A percentile compares a stretch with the other conserved stretches of the same genome.
phyloP scores from a whole-genome alignment of 148 eudicot species.

The Camellia lanceoleosa region DNA sequence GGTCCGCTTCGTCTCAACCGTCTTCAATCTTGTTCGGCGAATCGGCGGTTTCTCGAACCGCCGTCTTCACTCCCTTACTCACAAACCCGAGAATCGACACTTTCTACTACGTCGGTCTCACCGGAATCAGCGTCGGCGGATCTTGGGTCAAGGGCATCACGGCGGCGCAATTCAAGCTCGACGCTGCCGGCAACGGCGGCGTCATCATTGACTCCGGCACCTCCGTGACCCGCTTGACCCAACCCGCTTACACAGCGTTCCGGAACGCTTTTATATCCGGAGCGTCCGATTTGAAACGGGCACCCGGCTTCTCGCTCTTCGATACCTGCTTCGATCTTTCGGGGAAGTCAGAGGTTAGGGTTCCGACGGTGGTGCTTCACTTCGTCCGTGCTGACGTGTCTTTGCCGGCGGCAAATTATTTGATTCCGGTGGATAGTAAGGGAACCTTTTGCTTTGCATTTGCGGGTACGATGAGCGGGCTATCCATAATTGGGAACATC shows the following conservation, averaged over 20 bases:
- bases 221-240: conserved; percentile 78
- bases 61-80: conserved; percentile 71
- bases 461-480: conserved; percentile 75
- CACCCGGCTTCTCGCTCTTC: conserved; percentile 69
- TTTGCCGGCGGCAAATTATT: conserved; percentile 75
- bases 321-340: conserved; percentile 90
- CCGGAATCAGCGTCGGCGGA: conserved; percentile 89
- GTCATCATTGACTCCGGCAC: conserved; percentile 91
- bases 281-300: conserved; percentile 50
- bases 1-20: conserved; percentile 70
- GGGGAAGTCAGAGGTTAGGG: conserved; percentile 74
- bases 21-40: conserved; percentile 76
- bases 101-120: conserved; percentile 73
- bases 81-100: conserved; percentile 89
- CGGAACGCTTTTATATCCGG: conserved; percentile 71
- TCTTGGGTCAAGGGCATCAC: conserved; percentile 53
- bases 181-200: conserved; percentile 68
- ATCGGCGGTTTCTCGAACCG: conserved; percentile 45
- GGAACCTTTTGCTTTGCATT: conserved; percentile 92
- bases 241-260: conserved; percentile 70
- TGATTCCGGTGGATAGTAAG: conserved; percentile 85
- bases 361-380: conserved; percentile 90
- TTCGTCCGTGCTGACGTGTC: conserved; percentile 70
- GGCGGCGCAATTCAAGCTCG: conserved; percentile 61
- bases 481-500: conserved; percentile 90